Evolutionary conservation across 495 filamentous ascomycete genomes (phyloP).

Genomic region (Daldinia vernicosa): DNA sequence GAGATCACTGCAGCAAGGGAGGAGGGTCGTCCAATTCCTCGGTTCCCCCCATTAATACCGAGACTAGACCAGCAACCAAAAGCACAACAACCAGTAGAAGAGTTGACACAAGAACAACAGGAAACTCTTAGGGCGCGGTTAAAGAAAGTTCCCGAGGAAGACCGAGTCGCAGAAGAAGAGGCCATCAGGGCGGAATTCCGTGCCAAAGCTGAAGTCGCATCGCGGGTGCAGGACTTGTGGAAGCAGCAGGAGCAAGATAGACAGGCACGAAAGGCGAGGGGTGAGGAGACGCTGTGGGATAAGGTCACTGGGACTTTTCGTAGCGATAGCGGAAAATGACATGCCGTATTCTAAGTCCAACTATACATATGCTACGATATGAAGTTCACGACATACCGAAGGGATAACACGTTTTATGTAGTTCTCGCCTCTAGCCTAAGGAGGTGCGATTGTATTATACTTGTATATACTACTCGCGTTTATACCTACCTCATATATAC

Average conservation of each 20-base stretch:
- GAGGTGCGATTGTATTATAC: conserved; percentile 5
- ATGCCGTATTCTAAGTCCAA: not conserved
- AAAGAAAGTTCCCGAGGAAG: conserved; percentile 66
- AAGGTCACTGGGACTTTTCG: conserved; percentile 47
- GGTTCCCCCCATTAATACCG: conserved; percentile 56
- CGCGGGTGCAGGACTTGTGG: conserved; percentile 63
- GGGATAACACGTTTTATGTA: not conserved
- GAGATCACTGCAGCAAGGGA: conserved; percentile 71
- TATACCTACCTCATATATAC: not conserved
- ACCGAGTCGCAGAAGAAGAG: conserved; percentile 72
- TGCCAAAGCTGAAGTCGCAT: conserved; percentile 64
- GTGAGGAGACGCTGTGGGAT: conserved; percentile 62
- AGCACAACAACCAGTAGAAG: conserved; percentile 9
- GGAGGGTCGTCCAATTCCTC: conserved; percentile 63
- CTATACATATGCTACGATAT: not conserved
- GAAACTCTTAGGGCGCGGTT: conserved; percentile 62
- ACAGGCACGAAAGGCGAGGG: conserved; percentile 66
- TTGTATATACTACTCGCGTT: conserved; percentile 1
- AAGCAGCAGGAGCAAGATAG: conserved; percentile 66
- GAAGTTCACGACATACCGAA: not conserved
- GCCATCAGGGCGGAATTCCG: conserved; percentile 68
- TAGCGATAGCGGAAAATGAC: conserved; percentile 24
- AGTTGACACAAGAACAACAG: conserved; percentile 49
- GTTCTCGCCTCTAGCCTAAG: not conserved
- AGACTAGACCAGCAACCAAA: conserved; percentile 37